Conservation (phyloP, 495 filamentous ascomycete species). For the Lepidopterella palustris region DNA sequence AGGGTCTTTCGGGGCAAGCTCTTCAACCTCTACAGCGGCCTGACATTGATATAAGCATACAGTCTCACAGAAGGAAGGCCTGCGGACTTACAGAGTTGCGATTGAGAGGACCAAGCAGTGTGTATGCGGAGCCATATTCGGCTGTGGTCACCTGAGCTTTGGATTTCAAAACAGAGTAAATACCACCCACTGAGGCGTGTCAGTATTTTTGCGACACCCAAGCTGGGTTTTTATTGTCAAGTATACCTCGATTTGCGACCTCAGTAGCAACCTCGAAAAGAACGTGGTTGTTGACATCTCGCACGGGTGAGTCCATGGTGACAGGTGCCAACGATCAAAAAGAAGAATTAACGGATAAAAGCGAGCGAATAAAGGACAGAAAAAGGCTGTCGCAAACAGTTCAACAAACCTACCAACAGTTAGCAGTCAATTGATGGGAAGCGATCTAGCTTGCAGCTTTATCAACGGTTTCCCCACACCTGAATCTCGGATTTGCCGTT, state of each 20-base stretch:
- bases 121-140: conserved; percentile 97
- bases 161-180: conserved; percentile 98
- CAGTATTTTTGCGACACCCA: neutral
- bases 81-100: conserved; percentile 58
- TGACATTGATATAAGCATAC: conserved; percentile 29
- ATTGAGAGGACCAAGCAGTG: conserved; percentile 90
- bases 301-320: conserved; percentile 39
- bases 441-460: neutral
- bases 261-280: conserved; percentile 96
- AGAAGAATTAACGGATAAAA: neutral
- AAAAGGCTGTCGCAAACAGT: neutral
- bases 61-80: conserved; percentile 29
- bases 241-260: conserved; percentile 85
- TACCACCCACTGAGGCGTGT: conserved; percentile 69
- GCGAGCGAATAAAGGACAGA: neutral
- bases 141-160: conserved; percentile 96
- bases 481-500: neutral
- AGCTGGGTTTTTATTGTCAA: neutral
- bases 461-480: neutral
- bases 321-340: neutral
- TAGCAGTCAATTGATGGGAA: neutral
- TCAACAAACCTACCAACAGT: neutral
- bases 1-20: conserved; percentile 74
- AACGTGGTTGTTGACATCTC: conserved; percentile 72
- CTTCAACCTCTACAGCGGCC: conserved; percentile 95